Evolutionary conservation across 345 rosid species (phyloP).

Genomic region (Dovyalis caffra): DNA sequence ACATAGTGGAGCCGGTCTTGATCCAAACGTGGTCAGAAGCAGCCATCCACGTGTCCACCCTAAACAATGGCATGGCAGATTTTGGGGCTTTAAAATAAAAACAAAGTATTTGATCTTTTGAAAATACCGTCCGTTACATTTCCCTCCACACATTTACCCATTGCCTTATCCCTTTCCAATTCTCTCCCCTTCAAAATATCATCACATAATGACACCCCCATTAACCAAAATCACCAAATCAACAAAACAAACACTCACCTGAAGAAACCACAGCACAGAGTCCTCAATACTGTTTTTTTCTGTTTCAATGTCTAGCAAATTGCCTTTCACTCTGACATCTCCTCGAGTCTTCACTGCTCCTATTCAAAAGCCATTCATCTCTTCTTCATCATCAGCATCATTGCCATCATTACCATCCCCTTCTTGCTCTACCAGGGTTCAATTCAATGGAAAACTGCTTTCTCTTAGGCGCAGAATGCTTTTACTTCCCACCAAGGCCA

Average conservation of each 20-base stretch:
- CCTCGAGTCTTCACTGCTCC: constrained; percentile 52
- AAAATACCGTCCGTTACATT: constrained; percentile 38
- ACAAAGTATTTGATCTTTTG: constrained; percentile 4
- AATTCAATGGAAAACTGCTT: constrained; percentile 31
- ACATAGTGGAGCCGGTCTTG: background rate
- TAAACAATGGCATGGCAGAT: constrained; percentile 44
- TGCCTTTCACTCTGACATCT: constrained; percentile 54
- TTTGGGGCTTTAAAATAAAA: constrained; percentile 1
- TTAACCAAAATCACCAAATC: background rate
- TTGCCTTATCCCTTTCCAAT: constrained; percentile 40
- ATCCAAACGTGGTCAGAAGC: background rate
- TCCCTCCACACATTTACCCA: constrained; percentile 65
- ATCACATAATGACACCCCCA: background rate
- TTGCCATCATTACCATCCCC: background rate
- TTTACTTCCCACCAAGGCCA: constrained; percentile 57
- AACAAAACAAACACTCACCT: constrained; percentile 3
- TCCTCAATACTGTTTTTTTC: background rate
- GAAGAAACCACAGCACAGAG: constrained; percentile 15
- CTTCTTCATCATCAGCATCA: constrained; percentile 23
- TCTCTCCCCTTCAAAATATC: constrained; percentile 16
- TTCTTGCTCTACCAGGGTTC: constrained; percentile 38
- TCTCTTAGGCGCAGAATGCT: constrained; percentile 39
- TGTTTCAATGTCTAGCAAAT: constrained; percentile 44
- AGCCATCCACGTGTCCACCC: background rate
- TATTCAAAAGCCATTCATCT: constrained; percentile 40